Base-by-base conservation (phyloP, 805 yeast species). In the Torulaspora indica region DNA sequence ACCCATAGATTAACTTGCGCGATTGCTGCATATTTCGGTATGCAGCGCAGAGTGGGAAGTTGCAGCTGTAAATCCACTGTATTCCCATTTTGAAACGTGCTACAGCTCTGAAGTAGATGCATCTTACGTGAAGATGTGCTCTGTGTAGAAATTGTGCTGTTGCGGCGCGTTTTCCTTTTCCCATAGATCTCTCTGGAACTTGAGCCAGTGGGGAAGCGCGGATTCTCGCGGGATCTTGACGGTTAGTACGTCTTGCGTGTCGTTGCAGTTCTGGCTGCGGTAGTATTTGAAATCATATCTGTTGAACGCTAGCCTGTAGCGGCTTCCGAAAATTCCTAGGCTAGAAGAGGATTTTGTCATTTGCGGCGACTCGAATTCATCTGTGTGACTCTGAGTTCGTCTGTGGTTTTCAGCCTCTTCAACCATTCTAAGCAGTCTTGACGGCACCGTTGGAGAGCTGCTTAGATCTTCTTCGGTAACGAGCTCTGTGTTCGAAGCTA, bases 141-240 rank as follows among this genome's bases (percentile, higher is more conserved):
- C 69, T 43, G 58, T 57, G 48, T 64, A 63, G 31, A 60, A 62
- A 35, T 57, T 57, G 48, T 61, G 63, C n/a, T 60, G 62, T 40
- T 59, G 64, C 5, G 58, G 59, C 2, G 55, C 65, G 40, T 62
- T 65, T 40, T 62, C 72, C 37, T 62, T 64, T 52, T 83, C 89
- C 95, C 91, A 85, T 42, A 69, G 57, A 48, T 79, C 75, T 46
- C 90, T 63, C 46, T 84, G 85, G 24, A 67, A 62, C 15, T 69
- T 69, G 54, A 86, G 85, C 96, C 96, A 88, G 1, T 60, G 68
- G 0, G 95, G 95, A n/a, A 88, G 68, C 32, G 73, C 69, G 9
- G 70, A 64, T 40, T 81, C 88, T 7, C 73, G 67, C 0, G 95
- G 95, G 5, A 85, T 70, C 40, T 67, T 68, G 42, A 79, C 57